These are phyloP conservation scores for Lichtheimia ornata DNA, from an alignment of 371 early-diverging fungal species.

Conservation along the genomic window DNA sequence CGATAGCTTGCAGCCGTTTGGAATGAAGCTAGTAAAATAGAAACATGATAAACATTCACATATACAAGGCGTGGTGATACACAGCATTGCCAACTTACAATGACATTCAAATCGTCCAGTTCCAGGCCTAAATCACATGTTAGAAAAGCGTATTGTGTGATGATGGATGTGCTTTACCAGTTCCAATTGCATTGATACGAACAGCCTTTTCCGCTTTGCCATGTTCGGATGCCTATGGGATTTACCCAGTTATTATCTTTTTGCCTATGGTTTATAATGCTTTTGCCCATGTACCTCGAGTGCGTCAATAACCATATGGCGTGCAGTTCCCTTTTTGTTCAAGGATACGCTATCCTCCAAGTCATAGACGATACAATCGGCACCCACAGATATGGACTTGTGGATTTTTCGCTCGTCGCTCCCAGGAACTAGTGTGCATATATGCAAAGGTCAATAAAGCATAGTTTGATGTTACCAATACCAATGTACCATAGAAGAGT, in stretches of 20 bases:
- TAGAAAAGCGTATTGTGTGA: neutral
- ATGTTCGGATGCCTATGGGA: constrained; percentile 9
- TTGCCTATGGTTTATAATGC: no score
- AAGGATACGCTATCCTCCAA: constrained; percentile 89
- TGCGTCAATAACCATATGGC: constrained; percentile 76
- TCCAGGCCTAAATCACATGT: constrained; percentile 57
- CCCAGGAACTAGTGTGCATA: constrained; percentile 70
- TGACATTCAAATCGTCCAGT: constrained; percentile 77
- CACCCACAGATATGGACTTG: constrained; percentile 66
- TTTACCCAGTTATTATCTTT: neutral
- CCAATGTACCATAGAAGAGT: constrained; percentile 41
- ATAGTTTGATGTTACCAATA: neutral
- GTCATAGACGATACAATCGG: constrained; percentile 88
- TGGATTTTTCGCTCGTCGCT: constrained; percentile 89
- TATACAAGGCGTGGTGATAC: no score
- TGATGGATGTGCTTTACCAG: constrained; percentile 48
- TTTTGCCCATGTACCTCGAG: constrained; percentile 51
- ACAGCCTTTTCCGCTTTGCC: constrained; percentile 78
- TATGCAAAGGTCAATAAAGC: neutral
- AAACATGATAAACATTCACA: neutral
- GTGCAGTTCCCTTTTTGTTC: constrained; percentile 79
- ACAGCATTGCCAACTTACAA: constrained; percentile 48
- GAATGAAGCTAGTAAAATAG: constrained; percentile 59
- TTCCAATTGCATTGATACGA: constrained; percentile 85
- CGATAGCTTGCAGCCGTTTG: constrained; percentile 71